Conservation (phyloP, 257 asterid genomes). For the Fraxinus americana region DNA sequence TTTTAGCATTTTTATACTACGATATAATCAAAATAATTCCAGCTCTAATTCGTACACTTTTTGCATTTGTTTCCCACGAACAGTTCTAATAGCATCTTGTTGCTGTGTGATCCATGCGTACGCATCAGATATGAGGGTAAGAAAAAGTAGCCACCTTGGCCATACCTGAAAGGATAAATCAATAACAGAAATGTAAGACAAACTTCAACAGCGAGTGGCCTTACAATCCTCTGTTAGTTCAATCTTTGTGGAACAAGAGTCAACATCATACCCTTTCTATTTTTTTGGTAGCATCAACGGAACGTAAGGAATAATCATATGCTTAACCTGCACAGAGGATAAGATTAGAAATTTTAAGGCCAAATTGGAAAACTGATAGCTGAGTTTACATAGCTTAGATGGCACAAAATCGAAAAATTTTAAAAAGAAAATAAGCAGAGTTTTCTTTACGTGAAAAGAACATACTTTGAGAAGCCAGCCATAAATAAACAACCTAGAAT, state of each 20-base stretch:
- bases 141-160: constrained; percentile 92
- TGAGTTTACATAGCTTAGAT: not conserved
- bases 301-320: constrained; percentile 79
- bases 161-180: constrained; percentile 60
- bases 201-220: constrained; percentile 9
- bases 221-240: constrained; percentile 15
- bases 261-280: constrained; percentile 78
- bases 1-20: constrained; percentile 13
- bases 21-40: constrained; percentile 18
- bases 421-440: constrained; percentile 4
- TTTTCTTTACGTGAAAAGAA: not conserved
- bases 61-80: constrained; percentile 72
- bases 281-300: constrained; percentile 98
- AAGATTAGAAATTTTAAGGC: constrained; percentile 22
- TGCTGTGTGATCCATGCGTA: constrained; percentile 87
- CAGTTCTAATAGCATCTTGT: constrained; percentile 70
- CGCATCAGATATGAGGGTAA: constrained; percentile 94
- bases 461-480: constrained; percentile 7
- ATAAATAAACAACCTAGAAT: constrained; percentile 13
- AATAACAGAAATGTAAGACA: constrained; percentile 23
- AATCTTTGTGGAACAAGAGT: not conserved
- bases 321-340: constrained; percentile 65
- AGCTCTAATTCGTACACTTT: constrained; percentile 72
- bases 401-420: not conserved
- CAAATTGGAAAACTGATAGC: constrained; percentile 18